Percentiles rank a stretch among this genome's conserved stretches.
Conservation (phyloP, 345 rosid genomes). For the Syzygium oleosum region DNA sequence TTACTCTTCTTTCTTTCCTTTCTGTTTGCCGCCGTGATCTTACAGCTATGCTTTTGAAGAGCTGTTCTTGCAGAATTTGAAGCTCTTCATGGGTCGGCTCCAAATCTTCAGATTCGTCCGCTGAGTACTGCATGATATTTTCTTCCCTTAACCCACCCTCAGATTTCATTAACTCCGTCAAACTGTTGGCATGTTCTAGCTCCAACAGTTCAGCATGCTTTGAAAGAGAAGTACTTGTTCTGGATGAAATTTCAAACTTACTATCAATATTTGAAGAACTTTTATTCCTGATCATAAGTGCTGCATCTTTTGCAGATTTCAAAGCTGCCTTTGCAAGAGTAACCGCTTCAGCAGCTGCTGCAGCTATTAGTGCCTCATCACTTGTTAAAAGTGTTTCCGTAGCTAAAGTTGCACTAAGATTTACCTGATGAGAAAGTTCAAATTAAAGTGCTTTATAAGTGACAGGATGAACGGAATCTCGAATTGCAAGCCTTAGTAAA, state of each 20-base stretch:
- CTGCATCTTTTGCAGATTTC: slow-evolving; percentile 80
- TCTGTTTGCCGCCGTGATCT: slow-evolving; percentile 70
- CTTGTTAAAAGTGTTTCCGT: slow-evolving; percentile 66
- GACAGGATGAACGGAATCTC: background rate
- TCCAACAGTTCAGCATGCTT: slow-evolving; percentile 41
- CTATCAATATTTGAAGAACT: slow-evolving; percentile 17
- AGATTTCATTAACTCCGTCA: slow-evolving; percentile 36
- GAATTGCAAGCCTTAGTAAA: background rate
- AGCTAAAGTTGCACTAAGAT: slow-evolving; percentile 45
- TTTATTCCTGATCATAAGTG: slow-evolving; percentile 27
- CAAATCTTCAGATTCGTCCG: slow-evolving; percentile 33
- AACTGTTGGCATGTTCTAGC: slow-evolving; percentile 44
- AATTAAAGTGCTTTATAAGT: background rate
- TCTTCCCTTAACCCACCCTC: slow-evolving; percentile 23
- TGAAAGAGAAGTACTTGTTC: slow-evolving; percentile 19
- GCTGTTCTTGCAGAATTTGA: slow-evolving; percentile 41
- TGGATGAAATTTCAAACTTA: slow-evolving; percentile 11
- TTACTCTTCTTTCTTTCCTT: slow-evolving; percentile 64
- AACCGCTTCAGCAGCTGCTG: slow-evolving; percentile 91
- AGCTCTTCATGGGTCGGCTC: slow-evolving; percentile 50
- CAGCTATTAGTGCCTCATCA: slow-evolving; percentile 80
- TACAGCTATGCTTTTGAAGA: slow-evolving; percentile 48
- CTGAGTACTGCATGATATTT: slow-evolving; percentile 7
- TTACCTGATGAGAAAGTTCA: slow-evolving; percentile 32
- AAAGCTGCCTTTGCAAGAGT: slow-evolving; percentile 90